Conservation (phyloP, 495 filamentous ascomycete species). For the Penicillium atrosanguineum region DNA sequence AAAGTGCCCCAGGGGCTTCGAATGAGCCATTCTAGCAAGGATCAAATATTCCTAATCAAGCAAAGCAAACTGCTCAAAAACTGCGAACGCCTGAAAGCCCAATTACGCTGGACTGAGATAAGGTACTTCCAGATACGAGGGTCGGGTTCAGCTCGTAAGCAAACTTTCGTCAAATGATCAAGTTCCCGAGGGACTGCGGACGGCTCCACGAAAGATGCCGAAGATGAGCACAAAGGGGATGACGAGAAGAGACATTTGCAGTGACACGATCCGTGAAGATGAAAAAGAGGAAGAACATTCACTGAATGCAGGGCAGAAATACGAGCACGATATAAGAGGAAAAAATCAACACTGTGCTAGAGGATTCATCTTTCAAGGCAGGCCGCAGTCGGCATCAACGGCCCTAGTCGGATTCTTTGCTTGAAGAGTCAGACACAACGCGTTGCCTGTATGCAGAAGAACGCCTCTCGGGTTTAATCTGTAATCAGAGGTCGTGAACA, state of each 20-base stretch:
- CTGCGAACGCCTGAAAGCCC: conserved; percentile 14
- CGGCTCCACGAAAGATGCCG: neutral
- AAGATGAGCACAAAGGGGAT: neutral
- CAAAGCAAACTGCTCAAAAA: conserved; percentile 26
- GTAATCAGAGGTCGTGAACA: neutral
- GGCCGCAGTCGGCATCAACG: neutral
- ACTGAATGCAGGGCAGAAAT: neutral
- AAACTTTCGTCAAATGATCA: neutral
- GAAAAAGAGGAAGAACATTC: neutral
- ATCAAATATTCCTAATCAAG: neutral
- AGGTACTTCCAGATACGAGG: conserved; percentile 2
- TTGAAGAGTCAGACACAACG: neutral
- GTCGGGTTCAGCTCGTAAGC: neutral
- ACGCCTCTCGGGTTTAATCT: neutral
- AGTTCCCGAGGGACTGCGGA: neutral
- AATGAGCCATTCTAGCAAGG: neutral
- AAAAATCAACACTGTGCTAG: neutral
- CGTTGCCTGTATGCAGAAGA: neutral
- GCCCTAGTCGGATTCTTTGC: neutral
- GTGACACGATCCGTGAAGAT: neutral
- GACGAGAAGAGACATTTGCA: neutral
- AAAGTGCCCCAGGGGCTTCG: too few relatives aligned
- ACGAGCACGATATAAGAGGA: neutral
- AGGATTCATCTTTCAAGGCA: too few relatives aligned
- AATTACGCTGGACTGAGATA: conserved; percentile 6